These are phyloP conservation scores for Saccharomycopsis guyanensis DNA, from an alignment of 805 yeast genomes.

Conservation along the genomic window DNA sequence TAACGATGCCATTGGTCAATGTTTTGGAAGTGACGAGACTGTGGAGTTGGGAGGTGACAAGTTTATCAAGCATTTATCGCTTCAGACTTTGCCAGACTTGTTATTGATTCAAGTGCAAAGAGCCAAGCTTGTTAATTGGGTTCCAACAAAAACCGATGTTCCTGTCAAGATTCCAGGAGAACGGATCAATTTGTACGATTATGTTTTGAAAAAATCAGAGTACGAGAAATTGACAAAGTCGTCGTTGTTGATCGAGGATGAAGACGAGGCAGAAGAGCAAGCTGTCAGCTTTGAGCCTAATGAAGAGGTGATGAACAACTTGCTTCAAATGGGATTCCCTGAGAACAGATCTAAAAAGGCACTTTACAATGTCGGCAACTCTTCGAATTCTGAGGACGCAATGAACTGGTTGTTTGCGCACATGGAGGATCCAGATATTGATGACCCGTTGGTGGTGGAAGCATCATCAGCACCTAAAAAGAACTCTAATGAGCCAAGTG, in stretches of 20 bases:
- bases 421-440: slow-evolving; percentile 77
- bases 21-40: slow-evolving; percentile 44
- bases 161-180: slow-evolving; percentile 50
- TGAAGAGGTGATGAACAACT: slow-evolving; percentile 41
- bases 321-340: slow-evolving; percentile 85
- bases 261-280: slow-evolving; percentile 23
- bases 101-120: slow-evolving; percentile 70
- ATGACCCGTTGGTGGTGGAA: slow-evolving; percentile 43
- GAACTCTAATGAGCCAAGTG: slow-evolving; percentile 24
- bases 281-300: slow-evolving; percentile 43
- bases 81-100: slow-evolving; percentile 61
- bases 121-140: slow-evolving; percentile 83
- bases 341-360: slow-evolving; percentile 59
- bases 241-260: slow-evolving; percentile 33
- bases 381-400: slow-evolving; percentile 52
- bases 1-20: slow-evolving; percentile 38
- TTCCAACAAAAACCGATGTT: slow-evolving; percentile 72
- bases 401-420: slow-evolving; percentile 88
- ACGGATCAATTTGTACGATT: slow-evolving; percentile 37
- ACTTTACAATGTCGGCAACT: slow-evolving; percentile 64
- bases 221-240: slow-evolving; percentile 25
- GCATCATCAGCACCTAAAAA: slow-evolving; percentile 10
- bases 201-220: slow-evolving; percentile 14
- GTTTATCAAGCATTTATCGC: slow-evolving; percentile 27
- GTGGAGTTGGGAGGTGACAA: slow-evolving; percentile 58